Base-by-base conservation (phyloP, 2,329 filamentous ascomycete species). In the Huntiella bhutanensis region DNA sequence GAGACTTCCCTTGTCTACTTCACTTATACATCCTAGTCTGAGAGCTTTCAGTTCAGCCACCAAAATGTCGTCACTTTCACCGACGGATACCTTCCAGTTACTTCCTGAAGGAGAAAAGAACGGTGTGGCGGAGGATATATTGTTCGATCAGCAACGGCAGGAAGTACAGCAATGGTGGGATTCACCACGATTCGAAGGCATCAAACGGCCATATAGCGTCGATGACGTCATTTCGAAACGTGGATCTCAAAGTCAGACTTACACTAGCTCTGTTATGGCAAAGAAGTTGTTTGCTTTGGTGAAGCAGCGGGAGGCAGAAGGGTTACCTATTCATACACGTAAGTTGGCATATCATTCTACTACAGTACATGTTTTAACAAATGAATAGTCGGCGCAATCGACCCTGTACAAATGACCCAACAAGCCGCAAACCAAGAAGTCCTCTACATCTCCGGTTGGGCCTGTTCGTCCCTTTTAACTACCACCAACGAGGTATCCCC, bases 321-420 rank as follows among this genome's bases (percentile, higher is more conserved):
- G 85, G 51, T 73, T 93, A 60, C 91, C 91, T 15, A 82, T 96
- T 51, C 88, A 96, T 62, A 96, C 91, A 12, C 87, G 83, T 88
- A 66, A 58, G 77, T 53, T n/a, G 6, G n/a, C 15, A 32, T 38
- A n/a, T 12, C 11, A 35, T 6, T 22, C 12, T 22, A 17, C 16
- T 3, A 42, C 32, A 10, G 45, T n/a, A 13, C n/a, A 33, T 17
- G 19, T 4, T 33, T 52, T 55, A 47, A 56, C 52, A 47, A 13
- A 4, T 4, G 0, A 35, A 41, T 51, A 88, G 83, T 98, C 82
- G 91, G 91, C 55, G 91, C 87, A 50, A 92, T 98, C 63, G 91
- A 98, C 59, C 91, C 91, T n/a, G 78, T 96, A 8, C 91, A 98
- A 65, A 96, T 98, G 91, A 94, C 91, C 42, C 91, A 98, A 62